These are phyloP conservation scores for Cystobasidium tubakii DNA, from an alignment of 768 basidiomycete species.

Conservation along the genomic window DNA sequence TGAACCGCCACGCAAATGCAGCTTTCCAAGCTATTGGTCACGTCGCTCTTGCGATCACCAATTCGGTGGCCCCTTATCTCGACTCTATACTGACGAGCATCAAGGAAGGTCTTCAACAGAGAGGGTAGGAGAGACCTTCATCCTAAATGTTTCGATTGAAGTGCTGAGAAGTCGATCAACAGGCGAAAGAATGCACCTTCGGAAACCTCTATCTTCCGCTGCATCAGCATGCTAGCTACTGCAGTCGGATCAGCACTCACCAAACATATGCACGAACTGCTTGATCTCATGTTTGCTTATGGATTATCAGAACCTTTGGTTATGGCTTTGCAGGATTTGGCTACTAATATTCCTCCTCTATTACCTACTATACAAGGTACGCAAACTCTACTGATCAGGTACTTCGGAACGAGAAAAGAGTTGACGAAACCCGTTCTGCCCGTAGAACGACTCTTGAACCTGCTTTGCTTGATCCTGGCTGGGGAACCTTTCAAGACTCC, in stretches of 20 bases:
- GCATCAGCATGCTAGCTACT: slow-evolving; percentile 88
- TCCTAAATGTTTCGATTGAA: no score
- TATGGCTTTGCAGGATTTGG: slow-evolving; percentile 75
- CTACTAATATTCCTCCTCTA: slow-evolving; percentile 78
- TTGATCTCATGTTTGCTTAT: slow-evolving; percentile 92
- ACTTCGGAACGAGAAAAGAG: no score
- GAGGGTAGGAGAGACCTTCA: slow-evolving; percentile 60
- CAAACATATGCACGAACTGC: slow-evolving; percentile 87
- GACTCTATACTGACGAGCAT: slow-evolving; percentile 84
- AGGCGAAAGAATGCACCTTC: slow-evolving; percentile 78
- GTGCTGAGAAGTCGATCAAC: no score
- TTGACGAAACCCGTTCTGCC: no score
- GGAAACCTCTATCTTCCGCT: slow-evolving; percentile 95
- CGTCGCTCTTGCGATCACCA: slow-evolving; percentile 80
- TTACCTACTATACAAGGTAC: slow-evolving; percentile 84
- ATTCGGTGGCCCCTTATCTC: slow-evolving; percentile 92
- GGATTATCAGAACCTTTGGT: slow-evolving; percentile 84
- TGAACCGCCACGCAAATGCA: slow-evolving; percentile 50
- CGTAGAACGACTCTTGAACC: slow-evolving; percentile 81
- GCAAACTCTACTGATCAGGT: no score
- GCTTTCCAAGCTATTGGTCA: slow-evolving; percentile 96
- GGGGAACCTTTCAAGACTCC: slow-evolving; percentile 81
- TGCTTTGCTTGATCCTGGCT: slow-evolving; percentile 70
- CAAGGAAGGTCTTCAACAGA: slow-evolving; percentile 75
- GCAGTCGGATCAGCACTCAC: slow-evolving; percentile 95